Percentiles rank a stretch among this genome's conserved stretches.
These are phyloP conservation scores for Penicillium tannophilum DNA, from an alignment of 495 filamentous ascomycete genomes.

Conservation along the genomic window DNA sequence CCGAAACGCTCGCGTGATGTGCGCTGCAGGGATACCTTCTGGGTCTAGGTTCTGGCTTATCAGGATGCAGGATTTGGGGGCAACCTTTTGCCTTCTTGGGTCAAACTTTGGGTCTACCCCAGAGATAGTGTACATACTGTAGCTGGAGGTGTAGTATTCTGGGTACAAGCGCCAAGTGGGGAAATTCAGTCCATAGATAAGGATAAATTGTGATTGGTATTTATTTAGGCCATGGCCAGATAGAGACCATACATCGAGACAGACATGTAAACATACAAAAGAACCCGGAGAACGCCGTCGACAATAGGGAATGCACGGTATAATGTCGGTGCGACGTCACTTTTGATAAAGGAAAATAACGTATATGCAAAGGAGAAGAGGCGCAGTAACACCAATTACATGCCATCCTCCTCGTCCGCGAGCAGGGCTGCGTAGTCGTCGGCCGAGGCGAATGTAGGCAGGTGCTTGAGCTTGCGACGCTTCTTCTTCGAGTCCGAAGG, in stretches of 20 bases:
- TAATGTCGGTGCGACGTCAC: conserved; percentile 10
- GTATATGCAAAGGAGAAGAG: conserved; percentile 16
- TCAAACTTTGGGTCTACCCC: not conserved
- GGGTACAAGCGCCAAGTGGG: not conserved
- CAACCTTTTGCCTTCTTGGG: not conserved
- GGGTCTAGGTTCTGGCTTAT: not conserved
- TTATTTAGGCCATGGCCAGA: not conserved
- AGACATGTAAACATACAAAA: conserved; percentile 1
- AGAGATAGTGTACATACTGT: not conserved
- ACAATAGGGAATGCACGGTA: conserved; percentile 7
- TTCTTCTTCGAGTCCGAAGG: conserved; percentile 60
- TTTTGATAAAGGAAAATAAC: conserved; percentile 14
- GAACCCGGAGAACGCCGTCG: conserved; percentile 9
- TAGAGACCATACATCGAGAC: not conserved
- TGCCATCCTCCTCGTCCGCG: conserved; percentile 68
- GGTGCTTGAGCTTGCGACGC: conserved; percentile 78
- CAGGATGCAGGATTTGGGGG: not conserved
- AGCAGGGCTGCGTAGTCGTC: conserved; percentile 94
- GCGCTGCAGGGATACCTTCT: not conserved
- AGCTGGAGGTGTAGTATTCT: not conserved
- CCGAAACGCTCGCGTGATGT: not conserved
- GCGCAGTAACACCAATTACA: conserved; percentile 24
- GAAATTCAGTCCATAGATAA: not conserved
- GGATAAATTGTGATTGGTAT: not conserved
- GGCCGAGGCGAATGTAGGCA: conserved; percentile 88